phyloP scores from a whole-genome alignment of 371 early-diverging fungal species.

The Syncephalis plumigaleata region DNA sequence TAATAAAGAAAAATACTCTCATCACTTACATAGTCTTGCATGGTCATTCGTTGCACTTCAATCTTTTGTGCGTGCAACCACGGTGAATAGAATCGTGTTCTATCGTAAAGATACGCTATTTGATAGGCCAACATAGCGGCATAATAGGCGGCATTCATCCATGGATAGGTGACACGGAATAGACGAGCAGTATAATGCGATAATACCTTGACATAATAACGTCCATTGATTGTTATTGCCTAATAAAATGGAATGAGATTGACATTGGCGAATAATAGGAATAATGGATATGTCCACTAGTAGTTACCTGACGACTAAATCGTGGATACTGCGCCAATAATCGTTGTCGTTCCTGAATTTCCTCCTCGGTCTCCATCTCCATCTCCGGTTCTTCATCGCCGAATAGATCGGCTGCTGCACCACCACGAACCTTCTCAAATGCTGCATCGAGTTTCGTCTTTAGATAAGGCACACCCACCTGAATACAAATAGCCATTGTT shows the following conservation, averaged over 20 bases:
- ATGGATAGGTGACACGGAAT: conserved; percentile 48
- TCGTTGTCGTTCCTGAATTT: background rate
- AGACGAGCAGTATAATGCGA: background rate
- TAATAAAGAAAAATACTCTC: background rate
- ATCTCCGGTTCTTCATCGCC: conserved; percentile 16
- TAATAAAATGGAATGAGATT: too few species aligned
- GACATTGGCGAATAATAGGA: too few species aligned
- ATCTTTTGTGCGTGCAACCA: conserved; percentile 59
- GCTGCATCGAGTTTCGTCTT: conserved; percentile 56
- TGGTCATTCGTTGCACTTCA: conserved; percentile 56
- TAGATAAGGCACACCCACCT: conserved; percentile 50
- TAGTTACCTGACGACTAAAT: background rate
- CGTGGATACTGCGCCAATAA: background rate
- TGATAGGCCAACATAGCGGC: conserved; percentile 41
- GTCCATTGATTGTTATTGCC: too few species aligned
- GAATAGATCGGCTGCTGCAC: conserved; percentile 42
- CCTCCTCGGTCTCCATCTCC: conserved; percentile 15
- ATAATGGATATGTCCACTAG: too few species aligned
- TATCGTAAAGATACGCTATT: conserved; percentile 64
- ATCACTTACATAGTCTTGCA: conserved; percentile 56
- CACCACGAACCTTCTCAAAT: conserved; percentile 47
- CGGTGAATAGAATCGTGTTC: conserved; percentile 61
- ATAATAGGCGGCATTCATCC: conserved; percentile 40
- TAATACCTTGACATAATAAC: too few species aligned
- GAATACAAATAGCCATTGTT: too few species aligned